Evolutionary conservation across 306 rosid species (phyloP).

Genomic region (Vigna hirtella): DNA sequence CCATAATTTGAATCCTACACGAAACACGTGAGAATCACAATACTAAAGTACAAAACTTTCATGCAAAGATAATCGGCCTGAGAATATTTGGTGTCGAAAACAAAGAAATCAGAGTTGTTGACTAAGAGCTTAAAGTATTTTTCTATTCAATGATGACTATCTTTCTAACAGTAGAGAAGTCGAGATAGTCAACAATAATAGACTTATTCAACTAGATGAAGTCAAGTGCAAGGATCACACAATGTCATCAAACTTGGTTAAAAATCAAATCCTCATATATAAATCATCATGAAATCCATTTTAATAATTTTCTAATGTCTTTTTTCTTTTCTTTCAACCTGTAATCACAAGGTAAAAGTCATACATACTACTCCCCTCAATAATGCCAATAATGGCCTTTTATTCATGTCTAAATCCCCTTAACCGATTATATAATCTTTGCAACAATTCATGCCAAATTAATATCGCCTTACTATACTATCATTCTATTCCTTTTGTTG

Average conservation of each 20-base stretch:
- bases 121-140: slow-evolving; percentile 11
- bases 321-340: background rate
- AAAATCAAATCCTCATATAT: background rate
- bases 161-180: slow-evolving; percentile 5
- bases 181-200: background rate
- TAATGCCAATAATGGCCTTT: background rate
- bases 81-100: background rate
- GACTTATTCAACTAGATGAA: background rate
- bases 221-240: background rate
- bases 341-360: background rate
- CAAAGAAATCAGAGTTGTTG: slow-evolving; percentile 7
- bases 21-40: slow-evolving; percentile 40
- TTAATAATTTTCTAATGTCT: background rate
- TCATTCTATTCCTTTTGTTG: background rate
- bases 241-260: background rate
- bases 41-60: slow-evolving; percentile 24
- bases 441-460: background rate
- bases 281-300: background rate
- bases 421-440: background rate
- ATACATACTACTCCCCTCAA: background rate
- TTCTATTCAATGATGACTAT: slow-evolving; percentile 1
- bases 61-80: background rate
- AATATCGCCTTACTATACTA: background rate
- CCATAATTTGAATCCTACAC: slow-evolving; percentile 62
- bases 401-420: background rate